phyloP scores from a whole-genome alignment of 2,329 filamentous ascomycete species.

The Pseudopithomyces chartarum region DNA sequence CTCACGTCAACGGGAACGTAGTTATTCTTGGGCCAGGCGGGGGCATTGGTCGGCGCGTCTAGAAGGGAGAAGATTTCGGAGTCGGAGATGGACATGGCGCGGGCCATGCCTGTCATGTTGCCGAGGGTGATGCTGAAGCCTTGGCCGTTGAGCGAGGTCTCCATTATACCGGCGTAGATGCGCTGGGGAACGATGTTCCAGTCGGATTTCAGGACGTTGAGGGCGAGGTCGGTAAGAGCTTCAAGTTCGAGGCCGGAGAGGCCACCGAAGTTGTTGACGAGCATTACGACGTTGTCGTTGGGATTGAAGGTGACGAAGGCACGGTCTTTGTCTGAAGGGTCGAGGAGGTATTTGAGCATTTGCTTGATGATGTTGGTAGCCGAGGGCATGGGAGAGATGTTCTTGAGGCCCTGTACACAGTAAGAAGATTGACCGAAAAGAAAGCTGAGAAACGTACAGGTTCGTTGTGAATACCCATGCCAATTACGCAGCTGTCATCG shows the following conservation, averaged over 20 bases:
- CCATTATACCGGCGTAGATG: constrained; percentile 55
- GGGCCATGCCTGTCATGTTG: constrained; percentile 55
- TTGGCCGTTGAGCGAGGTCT: constrained; percentile 61
- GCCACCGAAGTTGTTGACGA: constrained; percentile 57
- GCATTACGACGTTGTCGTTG: constrained; percentile 51
- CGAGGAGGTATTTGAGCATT: constrained; percentile 56
- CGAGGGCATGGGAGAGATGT: constrained; percentile 54
- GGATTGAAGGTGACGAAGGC: constrained; percentile 55
- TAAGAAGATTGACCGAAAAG: not conserved
- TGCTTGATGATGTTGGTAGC: constrained; percentile 55
- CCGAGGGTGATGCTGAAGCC: constrained; percentile 62
- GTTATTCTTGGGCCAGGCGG: constrained; percentile 57
- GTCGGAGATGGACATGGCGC: constrained; percentile 44
- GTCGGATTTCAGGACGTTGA: constrained; percentile 49
- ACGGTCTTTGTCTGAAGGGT: constrained; percentile 53
- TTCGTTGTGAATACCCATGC: constrained; percentile 60
- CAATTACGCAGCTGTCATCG: constrained; percentile 45
- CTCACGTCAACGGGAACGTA: constrained; percentile 39
- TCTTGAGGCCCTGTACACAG: constrained; percentile 47
- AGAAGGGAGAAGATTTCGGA: constrained; percentile 54
- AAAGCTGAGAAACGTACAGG: constrained; percentile 40
- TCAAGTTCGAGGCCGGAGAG: constrained; percentile 55
- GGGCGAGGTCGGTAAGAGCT: constrained; percentile 51
- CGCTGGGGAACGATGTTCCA: constrained; percentile 56
- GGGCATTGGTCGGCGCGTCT: constrained; percentile 57